A percentile compares a stretch with the other conserved stretches of the same genome.
These are phyloP conservation scores for Chenopodium formosanum DNA, from an alignment of 148 eudicot genomes.

Conservation along the genomic window DNA sequence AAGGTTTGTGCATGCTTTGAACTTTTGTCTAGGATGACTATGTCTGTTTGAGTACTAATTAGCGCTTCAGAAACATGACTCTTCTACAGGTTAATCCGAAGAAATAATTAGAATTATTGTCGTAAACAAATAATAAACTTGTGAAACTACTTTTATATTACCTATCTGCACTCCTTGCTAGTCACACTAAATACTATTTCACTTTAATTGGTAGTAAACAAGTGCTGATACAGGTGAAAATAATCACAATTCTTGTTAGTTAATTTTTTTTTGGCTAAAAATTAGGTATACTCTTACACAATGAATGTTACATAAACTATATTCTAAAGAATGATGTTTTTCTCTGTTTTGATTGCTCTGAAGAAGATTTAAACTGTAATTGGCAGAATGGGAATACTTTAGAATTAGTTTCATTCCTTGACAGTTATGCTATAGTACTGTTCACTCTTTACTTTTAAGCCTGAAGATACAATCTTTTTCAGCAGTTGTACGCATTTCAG, in stretches of 20 bases:
- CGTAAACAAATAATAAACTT: not conserved
- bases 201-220: no score
- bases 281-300: no score
- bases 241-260: no score
- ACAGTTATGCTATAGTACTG: not conserved
- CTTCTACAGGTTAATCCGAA: not conserved
- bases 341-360: not conserved
- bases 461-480: not conserved
- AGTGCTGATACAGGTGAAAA: no score
- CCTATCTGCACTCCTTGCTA: no score
- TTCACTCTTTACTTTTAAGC: not conserved
- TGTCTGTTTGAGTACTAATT: not conserved
- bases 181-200: not conserved
- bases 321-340: not conserved
- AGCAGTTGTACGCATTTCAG: not conserved
- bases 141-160: not conserved
- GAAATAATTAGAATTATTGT: not conserved
- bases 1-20: constrained; percentile 41
- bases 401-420: not conserved
- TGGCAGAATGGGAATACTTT: not conserved
- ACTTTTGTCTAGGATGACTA: not conserved
- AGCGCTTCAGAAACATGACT: not conserved
- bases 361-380: not conserved
- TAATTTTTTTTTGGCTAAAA: no score
- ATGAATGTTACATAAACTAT: no score